phyloP scores from a whole-genome alignment of 495 filamentous ascomycete species.

The Penicillium mononematosum region DNA sequence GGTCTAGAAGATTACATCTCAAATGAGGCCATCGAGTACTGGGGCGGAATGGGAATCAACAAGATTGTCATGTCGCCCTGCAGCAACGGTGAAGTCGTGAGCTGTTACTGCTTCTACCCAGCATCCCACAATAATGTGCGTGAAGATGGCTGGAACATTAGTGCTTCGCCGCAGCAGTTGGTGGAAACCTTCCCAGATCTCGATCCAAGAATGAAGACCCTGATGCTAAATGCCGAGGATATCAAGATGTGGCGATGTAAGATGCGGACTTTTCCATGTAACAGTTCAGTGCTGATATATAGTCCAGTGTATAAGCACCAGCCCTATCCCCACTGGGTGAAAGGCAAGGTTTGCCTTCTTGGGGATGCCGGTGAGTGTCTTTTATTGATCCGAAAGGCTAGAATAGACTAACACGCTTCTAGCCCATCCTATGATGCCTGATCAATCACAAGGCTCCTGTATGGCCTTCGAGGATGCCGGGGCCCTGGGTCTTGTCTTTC shows the following conservation, averaged over 20 bases:
- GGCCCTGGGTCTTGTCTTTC: constrained; percentile 36
- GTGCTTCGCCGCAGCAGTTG: constrained; percentile 25
- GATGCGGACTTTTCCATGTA: background rate
- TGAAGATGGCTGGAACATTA: constrained; percentile 32
- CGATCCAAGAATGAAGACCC: constrained; percentile 25
- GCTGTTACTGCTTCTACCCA: constrained; percentile 32
- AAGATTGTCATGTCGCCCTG: constrained; percentile 37
- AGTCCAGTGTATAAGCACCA: constrained; percentile 27
- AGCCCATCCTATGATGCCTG: constrained; percentile 54
- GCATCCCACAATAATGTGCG: constrained; percentile 23
- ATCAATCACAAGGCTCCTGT: constrained; percentile 40
- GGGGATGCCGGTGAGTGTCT: constrained; percentile 28
- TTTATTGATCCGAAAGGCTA: background rate
- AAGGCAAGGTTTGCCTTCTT: constrained; percentile 28
- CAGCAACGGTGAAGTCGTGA: constrained; percentile 29
- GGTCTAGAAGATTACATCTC: constrained; percentile 27
- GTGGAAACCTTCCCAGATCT: constrained; percentile 28
- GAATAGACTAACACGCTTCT: background rate
- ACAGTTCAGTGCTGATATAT: background rate
- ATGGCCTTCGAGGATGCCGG: constrained; percentile 45
- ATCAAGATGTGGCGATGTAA: constrained; percentile 35
- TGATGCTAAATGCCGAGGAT: constrained; percentile 32
- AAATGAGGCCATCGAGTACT: constrained; percentile 36
- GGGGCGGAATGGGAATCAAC: constrained; percentile 34
- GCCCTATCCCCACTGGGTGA: constrained; percentile 30